Base-by-base conservation (phyloP, 306 rosid genomes). In the Rosa chinensis region DNA sequence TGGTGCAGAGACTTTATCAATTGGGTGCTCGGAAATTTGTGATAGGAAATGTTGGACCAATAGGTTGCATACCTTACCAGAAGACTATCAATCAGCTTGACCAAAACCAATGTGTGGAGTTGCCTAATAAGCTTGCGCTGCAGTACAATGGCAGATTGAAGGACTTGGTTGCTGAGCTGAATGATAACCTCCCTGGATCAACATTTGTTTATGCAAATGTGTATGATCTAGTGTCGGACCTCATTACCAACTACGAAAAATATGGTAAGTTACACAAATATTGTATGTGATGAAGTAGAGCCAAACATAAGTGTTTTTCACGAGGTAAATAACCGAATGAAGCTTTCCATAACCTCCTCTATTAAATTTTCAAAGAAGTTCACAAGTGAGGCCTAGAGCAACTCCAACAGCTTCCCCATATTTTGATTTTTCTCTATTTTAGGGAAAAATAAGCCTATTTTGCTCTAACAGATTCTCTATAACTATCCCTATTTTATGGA, bases 1-100 rank as follows among this genome's bases (percentile, higher is more conserved):
- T 49, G 14, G 64, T 70, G 66, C 89, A 92, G 99, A 91, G 94
- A 74, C 86, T 95, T 11, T 95, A 93, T 79, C 49, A 81, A 79
- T n/a, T 93, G 88, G 99, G 93, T 87, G 99, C 86, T 58, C 72
- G 97, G 23, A 95, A 95, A 73, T 93, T 95, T 81, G 93, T 95
- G 43, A 82, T 95, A 32, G 96, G 92, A 7, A 95, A 91, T 20
- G 97, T 95, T 40, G 99, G 98, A 1, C 99, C 99, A 39, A 83
- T 95, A 69, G 99, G 99, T 0, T 95, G 99, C 82, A 95, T 95
- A 63, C 99, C 99, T 3, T 95, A 95, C 75, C 98, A 92, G 53
- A 95, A 81, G 86, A 93, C 94, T 0, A 89, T 95, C 63, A 95
- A 95, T 82, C 97, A 90, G 81, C 52, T 94, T 67, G 87, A 77